These are phyloP conservation scores for Sergeia podlipaevii DNA, from an alignment of 208 protist species.

Conservation along the genomic window DNA sequence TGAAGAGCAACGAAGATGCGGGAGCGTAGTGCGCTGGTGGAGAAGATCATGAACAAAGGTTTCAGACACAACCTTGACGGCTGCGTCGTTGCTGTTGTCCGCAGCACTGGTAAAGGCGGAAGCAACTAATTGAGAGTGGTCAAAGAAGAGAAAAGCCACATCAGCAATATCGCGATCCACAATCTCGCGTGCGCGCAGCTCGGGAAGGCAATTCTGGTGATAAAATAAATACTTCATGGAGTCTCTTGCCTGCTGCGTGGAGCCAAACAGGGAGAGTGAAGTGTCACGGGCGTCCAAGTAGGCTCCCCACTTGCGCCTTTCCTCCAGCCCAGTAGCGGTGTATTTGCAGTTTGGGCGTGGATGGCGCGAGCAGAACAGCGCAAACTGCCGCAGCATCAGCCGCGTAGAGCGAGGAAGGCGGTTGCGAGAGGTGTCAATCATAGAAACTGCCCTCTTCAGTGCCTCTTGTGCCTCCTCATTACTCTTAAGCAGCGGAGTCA, in stretches of 20 bases:
- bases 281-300: conserved; percentile 87
- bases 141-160: conserved; percentile 44
- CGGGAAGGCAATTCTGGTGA: conserved; percentile 66
- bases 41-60: conserved; percentile 20
- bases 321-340: conserved; percentile 57
- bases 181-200: conserved; percentile 54
- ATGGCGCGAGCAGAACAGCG: conserved; percentile 66
- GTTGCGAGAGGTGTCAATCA: conserved; percentile 24
- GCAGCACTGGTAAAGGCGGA: background rate
- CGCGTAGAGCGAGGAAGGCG: conserved; percentile 38
- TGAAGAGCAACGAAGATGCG: conserved; percentile 50
- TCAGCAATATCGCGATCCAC: conserved; percentile 72
- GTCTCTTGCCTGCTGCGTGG: conserved; percentile 73
- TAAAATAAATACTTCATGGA: conserved; percentile 87
- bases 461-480: conserved; percentile 57
- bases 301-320: conserved; percentile 67
- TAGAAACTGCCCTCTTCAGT: conserved; percentile 39
- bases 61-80: background rate
- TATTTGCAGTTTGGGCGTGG: conserved; percentile 75
- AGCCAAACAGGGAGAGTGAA: conserved; percentile 83
- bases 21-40: conserved; percentile 52
- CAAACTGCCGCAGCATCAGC: conserved; percentile 55
- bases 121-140: conserved; percentile 1
- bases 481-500: conserved; percentile 48
- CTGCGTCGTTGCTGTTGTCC: background rate